phyloP scores from a whole-genome alignment of 176 grass and related monocot genomes.

The Hyparrhenia diplandra region DNA sequence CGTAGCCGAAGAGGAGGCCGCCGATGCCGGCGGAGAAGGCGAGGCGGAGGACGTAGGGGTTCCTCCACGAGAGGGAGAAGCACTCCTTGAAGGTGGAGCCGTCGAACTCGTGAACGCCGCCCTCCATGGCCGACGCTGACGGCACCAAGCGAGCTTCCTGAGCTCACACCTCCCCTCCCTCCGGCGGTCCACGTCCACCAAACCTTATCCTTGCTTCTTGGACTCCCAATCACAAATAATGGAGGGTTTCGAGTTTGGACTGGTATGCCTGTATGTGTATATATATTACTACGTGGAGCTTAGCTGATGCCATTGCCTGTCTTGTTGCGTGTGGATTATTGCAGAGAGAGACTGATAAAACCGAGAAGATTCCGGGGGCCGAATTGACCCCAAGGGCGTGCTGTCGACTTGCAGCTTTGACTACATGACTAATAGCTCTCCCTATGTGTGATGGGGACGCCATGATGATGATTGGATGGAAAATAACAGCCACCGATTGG shows the following conservation, averaged over 20 bases:
- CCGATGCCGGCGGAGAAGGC: constrained; percentile 89
- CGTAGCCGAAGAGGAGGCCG: constrained; percentile 90
- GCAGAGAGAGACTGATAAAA: neutral
- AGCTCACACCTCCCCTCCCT: neutral
- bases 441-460: neutral
- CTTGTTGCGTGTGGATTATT: neutral
- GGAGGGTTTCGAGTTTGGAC: neutral
- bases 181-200: neutral
- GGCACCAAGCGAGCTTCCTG: neutral
- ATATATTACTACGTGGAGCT: neutral
- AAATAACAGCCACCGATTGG: neutral
- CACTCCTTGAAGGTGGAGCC: constrained; percentile 72
- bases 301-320: neutral
- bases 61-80: constrained; percentile 67
- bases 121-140: constrained; percentile 45
- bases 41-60: constrained; percentile 76
- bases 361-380: constrained; percentile 32
- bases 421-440: neutral
- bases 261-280: neutral
- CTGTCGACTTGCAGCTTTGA: constrained; percentile 12
- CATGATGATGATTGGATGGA: neutral
- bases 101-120: constrained; percentile 57
- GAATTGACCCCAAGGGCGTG: neutral
- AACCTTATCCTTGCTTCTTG: constrained; percentile 8
- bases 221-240: neutral